phyloP scores from a whole-genome alignment of 331 rosid species.

The Pyracantha coccinea region DNA sequence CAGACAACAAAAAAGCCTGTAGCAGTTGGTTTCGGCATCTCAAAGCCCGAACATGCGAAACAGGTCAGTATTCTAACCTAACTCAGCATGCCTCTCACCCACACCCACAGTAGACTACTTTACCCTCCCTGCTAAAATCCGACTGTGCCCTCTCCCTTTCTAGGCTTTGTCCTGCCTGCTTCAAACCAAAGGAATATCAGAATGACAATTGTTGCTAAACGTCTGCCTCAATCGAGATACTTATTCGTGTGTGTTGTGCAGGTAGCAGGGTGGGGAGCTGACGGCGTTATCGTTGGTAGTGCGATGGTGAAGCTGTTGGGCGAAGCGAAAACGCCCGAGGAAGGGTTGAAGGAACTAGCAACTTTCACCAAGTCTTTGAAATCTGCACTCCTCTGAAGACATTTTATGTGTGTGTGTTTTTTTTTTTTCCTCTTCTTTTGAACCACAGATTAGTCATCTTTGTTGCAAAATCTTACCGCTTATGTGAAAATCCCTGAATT shows the following conservation, averaged over 20 bases:
- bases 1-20: conserved; percentile 78
- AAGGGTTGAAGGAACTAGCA: conserved; percentile 70
- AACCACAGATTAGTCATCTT: not conserved
- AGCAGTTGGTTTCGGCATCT: conserved; percentile 95
- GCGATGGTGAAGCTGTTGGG: conserved; percentile 78
- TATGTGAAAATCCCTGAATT: not conserved
- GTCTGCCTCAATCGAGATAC: not conserved
- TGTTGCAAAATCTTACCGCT: not conserved
- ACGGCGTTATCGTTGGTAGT: conserved; percentile 92
- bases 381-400: conserved; percentile 49
- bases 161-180: not conserved
- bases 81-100: not conserved
- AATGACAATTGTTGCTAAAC: not conserved
- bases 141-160: not conserved
- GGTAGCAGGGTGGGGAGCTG: conserved; percentile 94
- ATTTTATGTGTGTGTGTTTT: not conserved
- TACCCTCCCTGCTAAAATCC: not conserved
- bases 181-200: not conserved
- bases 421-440: not conserved
- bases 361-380: conserved; percentile 48
- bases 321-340: conserved; percentile 70
- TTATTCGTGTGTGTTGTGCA: conserved; percentile 18
- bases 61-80: conserved; percentile 36
- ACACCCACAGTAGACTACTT: not conserved
- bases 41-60: conserved; percentile 79